These are phyloP conservation scores for Saturnispora mendoncae DNA, from an alignment of 805 yeast genomes.

Conservation along the genomic window DNA sequence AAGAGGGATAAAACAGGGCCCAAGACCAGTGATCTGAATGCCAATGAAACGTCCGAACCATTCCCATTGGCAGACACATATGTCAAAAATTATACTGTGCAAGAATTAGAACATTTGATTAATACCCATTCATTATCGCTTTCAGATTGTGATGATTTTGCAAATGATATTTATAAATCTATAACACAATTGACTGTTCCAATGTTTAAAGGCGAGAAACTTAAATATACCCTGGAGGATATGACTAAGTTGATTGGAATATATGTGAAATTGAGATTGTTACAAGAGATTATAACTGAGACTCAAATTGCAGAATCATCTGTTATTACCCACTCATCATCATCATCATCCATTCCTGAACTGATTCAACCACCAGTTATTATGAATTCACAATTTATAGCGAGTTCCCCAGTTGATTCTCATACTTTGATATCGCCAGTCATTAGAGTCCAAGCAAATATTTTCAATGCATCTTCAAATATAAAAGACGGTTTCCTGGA, in stretches of 20 bases:
- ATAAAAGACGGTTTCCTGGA: constrained; percentile 39
- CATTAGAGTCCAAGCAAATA: constrained; percentile 5
- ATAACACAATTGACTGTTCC: constrained; percentile 36
- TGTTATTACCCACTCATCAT: constrained; percentile 7
- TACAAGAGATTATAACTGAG: constrained; percentile 9
- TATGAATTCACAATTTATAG: neutral
- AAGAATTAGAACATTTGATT: constrained; percentile 24
- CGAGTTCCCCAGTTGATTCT: constrained; percentile 8
- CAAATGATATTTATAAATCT: constrained; percentile 44
- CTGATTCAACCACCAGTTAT: neutral
- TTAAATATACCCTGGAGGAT: constrained; percentile 50
- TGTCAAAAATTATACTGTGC: constrained; percentile 19
- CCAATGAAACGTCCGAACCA: neutral
- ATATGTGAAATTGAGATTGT: constrained; percentile 24
- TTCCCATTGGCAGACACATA: neutral
- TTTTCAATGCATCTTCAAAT: constrained; percentile 24
- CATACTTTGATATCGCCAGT: constrained; percentile 15
- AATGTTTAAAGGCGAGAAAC: constrained; percentile 39
- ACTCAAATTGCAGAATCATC: neutral
- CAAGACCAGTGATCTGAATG: constrained; percentile 9
- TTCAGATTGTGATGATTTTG: constrained; percentile 32
- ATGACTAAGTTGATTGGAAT: constrained; percentile 38
- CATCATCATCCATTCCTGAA: constrained; percentile 8
- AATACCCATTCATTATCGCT: constrained; percentile 21
- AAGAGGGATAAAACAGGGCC: constrained; percentile 22